Percentiles rank a stretch among this genome's conserved stretches.
Evolutionary conservation across 306 rosid species (phyloP).

Genomic region (Glycine tomentella): DNA sequence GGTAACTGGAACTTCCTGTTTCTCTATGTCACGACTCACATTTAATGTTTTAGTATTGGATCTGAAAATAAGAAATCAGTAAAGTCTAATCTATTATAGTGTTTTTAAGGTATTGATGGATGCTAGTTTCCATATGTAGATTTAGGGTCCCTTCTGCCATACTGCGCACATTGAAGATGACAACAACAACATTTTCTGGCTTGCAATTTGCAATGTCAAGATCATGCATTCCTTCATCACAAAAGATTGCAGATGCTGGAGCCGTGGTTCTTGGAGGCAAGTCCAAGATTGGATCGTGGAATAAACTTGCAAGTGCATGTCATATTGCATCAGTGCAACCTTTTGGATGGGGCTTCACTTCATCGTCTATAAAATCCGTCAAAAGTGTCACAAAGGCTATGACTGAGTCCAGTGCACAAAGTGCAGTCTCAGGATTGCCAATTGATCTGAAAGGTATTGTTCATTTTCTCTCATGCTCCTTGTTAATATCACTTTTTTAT

Average conservation of each 20-base stretch:
- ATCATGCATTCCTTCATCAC: conserved; percentile 65
- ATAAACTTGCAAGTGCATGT: conserved; percentile 65
- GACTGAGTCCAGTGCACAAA: conserved; percentile 65
- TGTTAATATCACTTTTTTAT: conserved; percentile 8
- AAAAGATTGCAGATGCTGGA: conserved; percentile 54
- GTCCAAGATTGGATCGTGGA: conserved; percentile 59
- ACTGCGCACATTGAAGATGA: conserved; percentile 60
- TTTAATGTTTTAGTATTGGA: background rate
- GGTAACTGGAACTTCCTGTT: conserved; percentile 4
- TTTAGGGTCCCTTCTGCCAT: conserved; percentile 46
- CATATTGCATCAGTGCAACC: conserved; percentile 62
- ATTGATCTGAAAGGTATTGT: conserved; percentile 76
- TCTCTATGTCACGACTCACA: conserved; percentile 2
- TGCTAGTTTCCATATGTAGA: conserved; percentile 43
- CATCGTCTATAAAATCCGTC: conserved; percentile 58
- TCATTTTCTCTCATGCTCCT: conserved; percentile 6
- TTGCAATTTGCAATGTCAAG: conserved; percentile 77
- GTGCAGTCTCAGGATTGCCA: conserved; percentile 73
- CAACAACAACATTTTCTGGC: conserved; percentile 74
- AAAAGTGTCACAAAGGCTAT: conserved; percentile 65
- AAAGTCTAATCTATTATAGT: background rate
- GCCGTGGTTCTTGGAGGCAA: conserved; percentile 52
- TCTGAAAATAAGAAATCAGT: conserved; percentile 2
- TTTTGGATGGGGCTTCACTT: conserved; percentile 59
- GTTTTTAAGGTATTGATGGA: conserved; percentile 41